Base-by-base conservation (phyloP, 441 rosid genomes). In the Kokia cookei region DNA sequence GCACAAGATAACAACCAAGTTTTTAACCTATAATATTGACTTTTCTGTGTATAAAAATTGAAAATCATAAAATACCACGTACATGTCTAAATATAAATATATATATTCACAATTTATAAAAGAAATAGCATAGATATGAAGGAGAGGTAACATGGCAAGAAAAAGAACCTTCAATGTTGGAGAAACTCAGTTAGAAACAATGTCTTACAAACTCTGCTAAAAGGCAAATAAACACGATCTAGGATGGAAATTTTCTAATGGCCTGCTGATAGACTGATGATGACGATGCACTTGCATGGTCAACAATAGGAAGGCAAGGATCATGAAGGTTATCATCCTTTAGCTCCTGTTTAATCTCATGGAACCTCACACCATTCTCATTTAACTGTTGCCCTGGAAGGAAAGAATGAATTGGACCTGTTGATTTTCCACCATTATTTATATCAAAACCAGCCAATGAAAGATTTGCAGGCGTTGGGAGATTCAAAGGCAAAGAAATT, bases 341-440 rank as follows among this genome's bases (percentile, higher is more conserved):
- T 35, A 71, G 79, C 78, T 88, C 92, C 79, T 75, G 82, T 74
- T 86, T 82, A 7, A 88, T 88, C 42, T 77, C 78, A 8, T 84
- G 71, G 71, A 73, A 76, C 54, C 79, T 76, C 75, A 10, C 65
- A 19, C 74, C 79, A 15, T 70, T 55, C 60, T 82, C 82, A 54
- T 72, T 78, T 60, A 82, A 32, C 72, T 64, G 85, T 80, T 84
- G 80, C 43, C 83, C 86, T 11, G 74, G 55, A 43, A 78, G 69
- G 72, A 72, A 82, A 62, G 82, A 50, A 35, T 76, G 84, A 74
- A 65, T 58, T 17, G 78, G 75, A 73, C 82, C 67, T n/a, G 68
- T 17, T 2, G 76, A 26, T 22, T 75, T 80, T 59, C 79, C 80
- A 57, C 77, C 74, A 55, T 73, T 63, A 70, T 50, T 74, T 45